These are phyloP conservation scores for Debaryomyces tyrocola DNA, from an alignment of 805 yeast genomes.

Conservation along the genomic window DNA sequence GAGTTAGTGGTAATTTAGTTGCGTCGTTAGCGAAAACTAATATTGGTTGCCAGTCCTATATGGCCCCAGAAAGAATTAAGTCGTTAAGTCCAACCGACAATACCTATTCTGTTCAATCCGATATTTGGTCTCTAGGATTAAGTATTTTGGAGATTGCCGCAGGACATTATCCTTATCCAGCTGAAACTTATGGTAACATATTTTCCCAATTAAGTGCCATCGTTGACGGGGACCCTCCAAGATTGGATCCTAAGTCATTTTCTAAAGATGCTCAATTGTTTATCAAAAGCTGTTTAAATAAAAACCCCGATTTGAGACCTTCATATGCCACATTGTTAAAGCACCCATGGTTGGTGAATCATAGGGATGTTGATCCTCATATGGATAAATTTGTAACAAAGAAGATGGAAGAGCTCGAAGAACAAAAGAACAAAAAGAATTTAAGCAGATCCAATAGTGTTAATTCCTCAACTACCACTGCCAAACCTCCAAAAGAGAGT, in stretches of 20 bases:
- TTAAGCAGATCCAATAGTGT: slow-evolving; percentile 18
- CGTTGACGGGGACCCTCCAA: slow-evolving; percentile 97
- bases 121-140: slow-evolving; percentile 92
- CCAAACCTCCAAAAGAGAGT: slow-evolving; percentile 20
- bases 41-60: slow-evolving; percentile 95
- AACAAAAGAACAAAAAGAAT: slow-evolving; percentile 11
- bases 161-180: slow-evolving; percentile 95
- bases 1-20: slow-evolving; percentile 92
- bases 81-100: slow-evolving; percentile 70
- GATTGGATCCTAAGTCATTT: slow-evolving; percentile 59
- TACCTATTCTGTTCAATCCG: slow-evolving; percentile 90
- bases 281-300: slow-evolving; percentile 73
- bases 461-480: slow-evolving; percentile 6
- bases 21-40: slow-evolving; percentile 94
- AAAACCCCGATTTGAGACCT: slow-evolving; percentile 80
- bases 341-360: slow-evolving; percentile 79
- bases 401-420: slow-evolving; percentile 17
- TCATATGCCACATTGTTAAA: slow-evolving; percentile 69
- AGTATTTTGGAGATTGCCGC: slow-evolving; percentile 86
- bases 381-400: slow-evolving; percentile 29
- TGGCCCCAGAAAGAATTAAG: slow-evolving; percentile 97
- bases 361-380: slow-evolving; percentile 36
- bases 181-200: slow-evolving; percentile 86
- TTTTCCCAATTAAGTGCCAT: slow-evolving; percentile 93
- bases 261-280: slow-evolving; percentile 80